Conservation (phyloP, 164 flowering plant species). For the Nymphaea colorata region DNA sequence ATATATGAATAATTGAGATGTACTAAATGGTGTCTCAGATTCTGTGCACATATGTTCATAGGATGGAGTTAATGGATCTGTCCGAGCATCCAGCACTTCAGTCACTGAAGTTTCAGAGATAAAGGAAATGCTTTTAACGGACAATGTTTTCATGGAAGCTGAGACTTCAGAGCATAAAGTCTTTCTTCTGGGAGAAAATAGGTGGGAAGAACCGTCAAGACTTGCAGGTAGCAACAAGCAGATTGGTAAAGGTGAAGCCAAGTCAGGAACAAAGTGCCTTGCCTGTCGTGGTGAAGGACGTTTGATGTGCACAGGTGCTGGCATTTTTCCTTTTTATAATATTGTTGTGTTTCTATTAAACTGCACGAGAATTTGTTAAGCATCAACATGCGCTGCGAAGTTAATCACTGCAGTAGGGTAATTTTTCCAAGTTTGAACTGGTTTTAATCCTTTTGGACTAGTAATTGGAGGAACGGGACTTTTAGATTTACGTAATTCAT, state of each 20-base stretch:
- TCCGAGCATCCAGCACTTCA: conserved; percentile 30
- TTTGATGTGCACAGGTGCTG: conserved; percentile 62
- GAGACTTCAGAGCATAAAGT: conserved; percentile 48
- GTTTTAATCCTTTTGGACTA: neutral
- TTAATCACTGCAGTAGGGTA: too few species aligned
- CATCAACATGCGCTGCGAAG: too few species aligned
- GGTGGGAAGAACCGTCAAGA: conserved; percentile 96
- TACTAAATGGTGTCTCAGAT: too few species aligned
- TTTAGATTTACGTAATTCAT: too few species aligned
- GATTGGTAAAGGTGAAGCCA: conserved; percentile 13
- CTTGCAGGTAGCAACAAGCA: conserved; percentile 11
- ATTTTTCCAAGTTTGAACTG: neutral
- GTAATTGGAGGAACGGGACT: too few species aligned
- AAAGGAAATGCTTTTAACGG: conserved; percentile 32
- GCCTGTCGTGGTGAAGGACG: conserved; percentile 87
- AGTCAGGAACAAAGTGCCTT: conserved; percentile 21
- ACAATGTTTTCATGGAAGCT: conserved; percentile 23
- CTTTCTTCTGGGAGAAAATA: conserved; percentile 91
- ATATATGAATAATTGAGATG: too few species aligned
- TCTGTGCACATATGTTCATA: conserved; percentile 3
- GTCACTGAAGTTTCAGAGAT: conserved; percentile 37
- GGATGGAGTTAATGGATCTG: conserved; percentile 44
- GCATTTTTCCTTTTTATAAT: too few species aligned
- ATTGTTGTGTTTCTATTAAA: neutral
- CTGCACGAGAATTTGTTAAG: neutral